phyloP scores from a whole-genome alignment of 352 stramenopile species.

The Elongisporangium undulatum region DNA sequence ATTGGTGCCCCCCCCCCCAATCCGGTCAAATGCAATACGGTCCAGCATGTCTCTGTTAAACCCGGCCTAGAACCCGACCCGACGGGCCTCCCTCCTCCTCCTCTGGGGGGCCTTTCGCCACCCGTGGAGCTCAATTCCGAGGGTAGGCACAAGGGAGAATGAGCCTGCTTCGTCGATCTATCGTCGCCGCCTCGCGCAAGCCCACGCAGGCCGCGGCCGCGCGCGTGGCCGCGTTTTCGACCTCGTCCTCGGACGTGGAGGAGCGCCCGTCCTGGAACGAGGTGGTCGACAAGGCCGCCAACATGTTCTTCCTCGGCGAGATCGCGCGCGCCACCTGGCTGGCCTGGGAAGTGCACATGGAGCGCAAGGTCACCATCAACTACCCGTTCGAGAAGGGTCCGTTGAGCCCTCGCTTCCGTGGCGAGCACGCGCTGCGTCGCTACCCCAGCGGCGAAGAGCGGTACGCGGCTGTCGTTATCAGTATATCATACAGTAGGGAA shows the following conservation, averaged over 20 bases:
- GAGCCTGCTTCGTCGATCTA: slow-evolving; percentile 59
- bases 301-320: slow-evolving; percentile 83
- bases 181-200: slow-evolving; percentile 25
- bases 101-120: neutral
- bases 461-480: slow-evolving; percentile 20
- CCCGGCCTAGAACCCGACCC: neutral
- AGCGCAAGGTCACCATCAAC: slow-evolving; percentile 98
- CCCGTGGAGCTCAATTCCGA: neutral
- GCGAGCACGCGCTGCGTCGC: slow-evolving; percentile 96
- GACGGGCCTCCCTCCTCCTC: neutral
- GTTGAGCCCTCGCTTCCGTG: slow-evolving; percentile 96
- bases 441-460: slow-evolving; percentile 99
- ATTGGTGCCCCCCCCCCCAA: no score
- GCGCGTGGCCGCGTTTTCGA: slow-evolving; percentile 20
- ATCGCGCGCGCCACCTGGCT: slow-evolving; percentile 78
- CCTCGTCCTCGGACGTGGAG: slow-evolving; percentile 15
- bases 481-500: neutral
- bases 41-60: neutral
- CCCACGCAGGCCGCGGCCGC: slow-evolving; percentile 18
- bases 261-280: slow-evolving; percentile 56
- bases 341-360: slow-evolving; percentile 75
- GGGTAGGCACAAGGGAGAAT: slow-evolving; percentile 3
- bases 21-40: neutral
- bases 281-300: slow-evolving; percentile 76
- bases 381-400: slow-evolving; percentile 98